phyloP scores from a whole-genome alignment of 768 basidiomycete genomes.

The Galerina marginata region DNA sequence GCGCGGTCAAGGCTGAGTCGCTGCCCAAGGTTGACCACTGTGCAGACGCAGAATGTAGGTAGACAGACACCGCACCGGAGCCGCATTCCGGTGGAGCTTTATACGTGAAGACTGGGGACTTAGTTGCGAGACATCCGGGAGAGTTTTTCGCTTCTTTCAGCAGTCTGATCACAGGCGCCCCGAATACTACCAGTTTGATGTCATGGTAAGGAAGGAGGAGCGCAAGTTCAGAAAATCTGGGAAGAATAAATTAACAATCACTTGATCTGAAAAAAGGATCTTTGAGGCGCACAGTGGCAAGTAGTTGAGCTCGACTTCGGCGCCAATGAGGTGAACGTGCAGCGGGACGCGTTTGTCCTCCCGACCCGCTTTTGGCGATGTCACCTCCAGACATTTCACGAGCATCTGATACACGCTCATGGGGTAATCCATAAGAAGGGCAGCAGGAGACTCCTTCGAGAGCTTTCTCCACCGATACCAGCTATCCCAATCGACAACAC shows the following conservation, averaged over 20 bases:
- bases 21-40: neutral
- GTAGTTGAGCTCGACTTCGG: constrained; percentile 1
- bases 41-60: neutral
- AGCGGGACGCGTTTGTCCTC: neutral
- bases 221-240: neutral
- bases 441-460: neutral
- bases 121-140: neutral
- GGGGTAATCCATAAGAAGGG: neutral
- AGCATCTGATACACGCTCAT: neutral
- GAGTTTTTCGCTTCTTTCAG: constrained; percentile 1
- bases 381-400: neutral
- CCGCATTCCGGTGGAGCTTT: neutral
- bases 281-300: neutral
- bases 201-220: constrained; percentile 5
- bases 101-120: neutral
- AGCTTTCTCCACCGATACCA: constrained; percentile 3
- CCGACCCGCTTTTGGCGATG: neutral
- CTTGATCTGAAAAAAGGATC: neutral
- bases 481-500: neutral
- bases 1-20: neutral
- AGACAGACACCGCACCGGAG: neutral
- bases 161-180: neutral
- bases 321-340: constrained; percentile 1
- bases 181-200: neutral
- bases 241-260: neutral